Evolutionary conservation across 176 grass and related monocot species (phyloP), one percentile per base, ranked within the genome.

Genomic region (Musa troglodytarum): DNA sequence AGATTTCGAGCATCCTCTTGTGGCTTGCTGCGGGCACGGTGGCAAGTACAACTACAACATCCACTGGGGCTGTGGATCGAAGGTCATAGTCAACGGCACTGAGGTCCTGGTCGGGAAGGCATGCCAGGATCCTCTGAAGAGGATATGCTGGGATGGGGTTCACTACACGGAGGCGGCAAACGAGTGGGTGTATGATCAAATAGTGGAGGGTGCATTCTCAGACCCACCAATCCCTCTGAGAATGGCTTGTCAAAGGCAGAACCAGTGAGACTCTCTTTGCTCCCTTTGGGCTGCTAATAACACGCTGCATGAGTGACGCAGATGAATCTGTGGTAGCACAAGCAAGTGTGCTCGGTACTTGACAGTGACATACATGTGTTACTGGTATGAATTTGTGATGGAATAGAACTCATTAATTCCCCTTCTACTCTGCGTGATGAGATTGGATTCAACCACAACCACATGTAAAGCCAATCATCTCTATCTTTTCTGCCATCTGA

Each of bases 91-190:
- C 76, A 98, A 89, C 80, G 83, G 83, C 77, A 98, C 84, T 34
- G 67, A 78, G 72, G 81, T 98, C 54, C 19, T 90, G 53, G 15
- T 87, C 52, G 90, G 87, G 21, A 85, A 85, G 11, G 80, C 94
- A 16, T 98, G 94, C 54, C 20, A 79, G n/a, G 75, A 93, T 49
- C 90, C 90, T 16, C 80, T 63, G 43, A 96, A 73, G 78, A 82
- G 89, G 81, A 88, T 92, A 59, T 89, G 78, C 82, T 96, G 92
- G 92, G 92, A 96, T 64, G 92, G 92, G 28, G 81, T 89, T 57
- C 92, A 96, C 89, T 96, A 87, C 76, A 89, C 89, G 0, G 87
- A 96, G 83, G 89, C 89, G 0, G 92, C 89, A 13, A 96, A 96
- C 83, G 92, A 85, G 74, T 96, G 87, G 25, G 83, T 96, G 70